Evolutionary conservation across 208 protist species (phyloP), one percentile per base, ranked within the genome.

Genomic region (Leishmania turanica): DNA sequence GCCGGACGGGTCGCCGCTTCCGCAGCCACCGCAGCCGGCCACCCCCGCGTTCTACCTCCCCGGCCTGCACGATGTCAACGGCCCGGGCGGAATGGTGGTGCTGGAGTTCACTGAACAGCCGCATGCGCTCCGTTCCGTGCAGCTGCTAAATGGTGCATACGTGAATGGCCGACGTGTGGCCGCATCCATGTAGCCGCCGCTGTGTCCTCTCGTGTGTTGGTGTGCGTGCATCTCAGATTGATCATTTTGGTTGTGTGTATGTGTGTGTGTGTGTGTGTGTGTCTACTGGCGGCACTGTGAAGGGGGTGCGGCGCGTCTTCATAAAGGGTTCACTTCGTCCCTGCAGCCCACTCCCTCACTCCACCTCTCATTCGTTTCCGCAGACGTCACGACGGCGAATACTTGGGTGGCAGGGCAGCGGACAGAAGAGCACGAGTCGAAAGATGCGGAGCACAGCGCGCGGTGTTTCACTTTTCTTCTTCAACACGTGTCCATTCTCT

Each of bases 141-240:
- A 83, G 65, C 71, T 86, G 70, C 70, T 97, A 31, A 89, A 97
- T 62, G 93, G 93, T 7, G 90, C 88, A n/a, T 86, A 80, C 72
- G 47, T 97, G 21, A 97, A 97, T 71, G 93, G 93, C 0, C 86
- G 87, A 37, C 79, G 83, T n/a, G 87, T 96, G 15, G 84, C 83
- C 21, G 93, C 93, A 9, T 86, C 88, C 15, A 76, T 93, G 83
- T 88, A 81, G 68, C 31, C 31, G 11, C n/a, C 58, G 27, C 24
- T 58, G 71, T 56, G 71, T 31, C 7, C 15, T 8, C 51, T 24
- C 51, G 45, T 3, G 47, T 11, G 42, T 75, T 34, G 11, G 51
- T 76, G 27, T 64, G 72, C n/a, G 70, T 54, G 6, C 21, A 31
- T 31, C 8, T 64, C 19, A n/a, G 24, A 64, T 64, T 64, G 5